Percentiles rank a stretch among this genome's conserved stretches.
phyloP scores from a whole-genome alignment of 2,329 filamentous ascomycete genomes.

The Alternaria brassicicola region DNA sequence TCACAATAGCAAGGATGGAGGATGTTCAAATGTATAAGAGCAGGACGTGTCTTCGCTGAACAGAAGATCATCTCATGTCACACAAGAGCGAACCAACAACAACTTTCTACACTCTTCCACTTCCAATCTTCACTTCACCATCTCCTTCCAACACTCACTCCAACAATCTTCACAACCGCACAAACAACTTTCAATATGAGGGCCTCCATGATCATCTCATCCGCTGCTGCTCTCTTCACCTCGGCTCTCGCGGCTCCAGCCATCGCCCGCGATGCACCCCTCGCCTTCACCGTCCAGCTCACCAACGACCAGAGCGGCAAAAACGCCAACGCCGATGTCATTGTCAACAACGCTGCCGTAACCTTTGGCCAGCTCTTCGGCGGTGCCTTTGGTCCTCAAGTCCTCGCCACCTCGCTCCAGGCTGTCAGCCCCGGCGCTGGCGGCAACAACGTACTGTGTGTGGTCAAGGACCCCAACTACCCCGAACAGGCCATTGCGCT shows the following conservation, averaged over 20 bases:
- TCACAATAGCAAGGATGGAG: background rate
- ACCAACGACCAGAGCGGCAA: constrained; percentile 2
- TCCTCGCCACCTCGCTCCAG: constrained; percentile 9
- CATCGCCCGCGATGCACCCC: background rate
- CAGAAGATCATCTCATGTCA: background rate
- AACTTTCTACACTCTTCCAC: constrained; percentile 1
- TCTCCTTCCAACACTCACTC: background rate
- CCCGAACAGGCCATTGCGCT: background rate
- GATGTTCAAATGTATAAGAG: constrained; percentile 6
- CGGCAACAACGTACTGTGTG: constrained; percentile 4
- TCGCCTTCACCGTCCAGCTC: constrained; percentile 8
- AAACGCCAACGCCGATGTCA: constrained; percentile 8
- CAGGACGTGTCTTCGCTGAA: background rate
- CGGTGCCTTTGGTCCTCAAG: background rate
- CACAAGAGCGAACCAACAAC: constrained; percentile 8
- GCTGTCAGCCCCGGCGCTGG: constrained; percentile 8
- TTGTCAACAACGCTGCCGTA: background rate
- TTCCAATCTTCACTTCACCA: background rate
- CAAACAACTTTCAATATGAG: constrained; percentile 10
- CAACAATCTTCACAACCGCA: background rate
- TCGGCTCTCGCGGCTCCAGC: constrained; percentile 8
- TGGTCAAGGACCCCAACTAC: background rate
- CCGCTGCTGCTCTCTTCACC: constrained; percentile 1
- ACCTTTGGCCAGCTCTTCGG: constrained; percentile 10
- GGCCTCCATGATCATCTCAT: constrained; percentile 6